These are phyloP conservation scores for Metarhizium robertsii DNA, from an alignment of 2,329 filamentous ascomycete genomes.

Conservation along the genomic window DNA sequence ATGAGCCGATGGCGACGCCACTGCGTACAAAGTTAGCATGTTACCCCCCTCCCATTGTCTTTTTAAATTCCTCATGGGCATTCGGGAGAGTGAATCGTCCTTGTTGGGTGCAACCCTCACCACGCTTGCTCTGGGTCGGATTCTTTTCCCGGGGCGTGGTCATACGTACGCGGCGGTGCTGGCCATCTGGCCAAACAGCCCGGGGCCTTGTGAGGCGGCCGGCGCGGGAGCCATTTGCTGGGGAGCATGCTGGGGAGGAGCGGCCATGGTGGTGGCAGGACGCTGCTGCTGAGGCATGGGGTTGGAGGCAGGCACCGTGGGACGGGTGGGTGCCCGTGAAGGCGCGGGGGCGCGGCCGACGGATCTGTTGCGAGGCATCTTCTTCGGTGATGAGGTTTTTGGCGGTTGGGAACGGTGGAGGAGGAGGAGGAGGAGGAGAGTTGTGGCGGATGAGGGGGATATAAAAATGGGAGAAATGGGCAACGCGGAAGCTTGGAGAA, in stretches of 20 bases:
- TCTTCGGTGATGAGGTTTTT: conserved; percentile 8
- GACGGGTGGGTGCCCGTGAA: conserved; percentile 43
- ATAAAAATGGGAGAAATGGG: conserved; percentile 4
- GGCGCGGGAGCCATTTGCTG: conserved; percentile 33
- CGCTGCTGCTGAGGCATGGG: conserved; percentile 54
- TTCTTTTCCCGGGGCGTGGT: neutral
- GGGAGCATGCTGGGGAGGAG: conserved; percentile 38
- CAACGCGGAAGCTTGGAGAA: conserved; percentile 16
- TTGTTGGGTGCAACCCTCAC: too few relatives aligned
- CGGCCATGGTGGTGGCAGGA: conserved; percentile 60
- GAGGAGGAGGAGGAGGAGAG: neutral
- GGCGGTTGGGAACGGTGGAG: neutral
- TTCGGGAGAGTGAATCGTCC: neutral
- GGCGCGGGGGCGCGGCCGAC: conserved; percentile 41
- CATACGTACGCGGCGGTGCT: conserved; percentile 86
- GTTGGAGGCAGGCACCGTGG: conserved; percentile 51
- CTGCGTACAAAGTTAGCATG: conserved; percentile 34
- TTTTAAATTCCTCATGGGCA: neutral
- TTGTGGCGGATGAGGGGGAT: neutral
- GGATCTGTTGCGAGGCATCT: conserved; percentile 72
- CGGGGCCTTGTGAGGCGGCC: conserved; percentile 57
- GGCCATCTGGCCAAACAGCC: conserved; percentile 94
- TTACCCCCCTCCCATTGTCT: neutral
- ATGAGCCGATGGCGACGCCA: conserved; percentile 92
- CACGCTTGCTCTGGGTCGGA: too few relatives aligned